Base-by-base conservation (phyloP, 2,329 filamentous ascomycete genomes). In the Fusarium sp. region DNA sequence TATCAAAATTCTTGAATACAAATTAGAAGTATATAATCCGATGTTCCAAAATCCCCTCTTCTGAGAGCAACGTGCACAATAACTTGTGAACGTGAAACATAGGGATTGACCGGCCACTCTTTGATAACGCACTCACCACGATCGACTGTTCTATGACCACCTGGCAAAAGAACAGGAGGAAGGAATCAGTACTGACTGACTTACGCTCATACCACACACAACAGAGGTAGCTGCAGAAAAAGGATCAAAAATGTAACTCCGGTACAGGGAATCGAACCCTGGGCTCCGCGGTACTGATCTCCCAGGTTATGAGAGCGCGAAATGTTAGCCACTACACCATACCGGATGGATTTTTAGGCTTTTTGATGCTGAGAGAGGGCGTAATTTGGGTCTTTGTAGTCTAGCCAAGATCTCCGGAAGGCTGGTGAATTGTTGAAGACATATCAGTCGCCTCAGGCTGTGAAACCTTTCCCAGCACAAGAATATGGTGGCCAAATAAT, bases 321-420 rank as follows among this genome's bases (percentile, higher is more conserved):
- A 76, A 76, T 76, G 75, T 76, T 76, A 74, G 74, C 75, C 74
- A 76, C 74, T 76, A 76, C 75, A 77, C 74, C 75, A 77, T 77
- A 76, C 75, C 74, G 28, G 28, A 30, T 14, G 28, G 6, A 13
- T 30, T 30, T 30, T 7, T 7, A 30, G 28, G 28, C 28, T 30
- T 13, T 14, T 14, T 14, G 28, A 30, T 30, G 28, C 12, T 30
- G 2, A 12, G 11, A 5, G 28, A 13, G 7, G 6, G 6, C 7
- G 12, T 3, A 30, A 30, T 30, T 7, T 30, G 12, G 12, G 4
- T 30, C 12, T 7, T 2, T 30, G 28, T 30, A 30, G 5, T 30
- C 12, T 30, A 30, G 6, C 6, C 3, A 12, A 28, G 27, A 11
- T 11, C 5, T 18, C 32, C 16, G 16, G 16, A 11, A 37, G 10